Evolutionary conservation across 176 grass and related monocot genomes (phyloP), one percentile per base, ranked within the genome.

Genomic region (Musa acuminata): DNA sequence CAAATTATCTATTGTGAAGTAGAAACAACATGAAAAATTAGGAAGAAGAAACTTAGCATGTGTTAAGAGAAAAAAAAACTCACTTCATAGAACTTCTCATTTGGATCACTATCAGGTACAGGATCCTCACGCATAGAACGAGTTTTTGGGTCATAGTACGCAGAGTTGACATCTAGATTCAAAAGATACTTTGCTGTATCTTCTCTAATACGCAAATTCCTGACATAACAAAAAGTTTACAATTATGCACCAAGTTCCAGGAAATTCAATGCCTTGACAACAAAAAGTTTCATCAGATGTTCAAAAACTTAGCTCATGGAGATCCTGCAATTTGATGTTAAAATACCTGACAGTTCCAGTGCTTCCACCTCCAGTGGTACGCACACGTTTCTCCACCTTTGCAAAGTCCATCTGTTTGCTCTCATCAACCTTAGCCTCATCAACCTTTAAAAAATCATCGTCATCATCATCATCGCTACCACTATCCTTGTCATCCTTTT

Each of bases 361-460:
- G 82, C 95, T 98, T 73, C 95, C 95, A 89, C 90, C 95, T 23
- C 95, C 90, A 11, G 90, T 98, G 62, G 95, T 98, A 68, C 90
- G 85, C 24, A 98, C 95, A 85, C 90, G 84, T 64, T 98, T 98
- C 86, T 94, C 90, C 51, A 98, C 95, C 82, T 98, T 98, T 27
- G 95, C 90, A 55, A 98, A 98, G 62, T 98, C 95, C 95, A 94
- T 98, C 55, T 98, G 95, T 19, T 86, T 85, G 69, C 90, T 93
- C 84, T 98, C 95, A 58, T 94, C 95, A 57, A 98, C 95, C 83
- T 93, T 98, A 54, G 95, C 95, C 79, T 98, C 95, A 82, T 98
- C 95, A 72, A 98, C 85, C 80, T 87, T 93, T 19, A 91, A 70
- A 51, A 79, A 86, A 83, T 98, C 90, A 76, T 94, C 86, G 53